A percentile compares a stretch with the other conserved stretches of the same genome.
Evolutionary conservation across 177 flowering plant species (phyloP).

Genomic region (Vitis hybrid): DNA sequence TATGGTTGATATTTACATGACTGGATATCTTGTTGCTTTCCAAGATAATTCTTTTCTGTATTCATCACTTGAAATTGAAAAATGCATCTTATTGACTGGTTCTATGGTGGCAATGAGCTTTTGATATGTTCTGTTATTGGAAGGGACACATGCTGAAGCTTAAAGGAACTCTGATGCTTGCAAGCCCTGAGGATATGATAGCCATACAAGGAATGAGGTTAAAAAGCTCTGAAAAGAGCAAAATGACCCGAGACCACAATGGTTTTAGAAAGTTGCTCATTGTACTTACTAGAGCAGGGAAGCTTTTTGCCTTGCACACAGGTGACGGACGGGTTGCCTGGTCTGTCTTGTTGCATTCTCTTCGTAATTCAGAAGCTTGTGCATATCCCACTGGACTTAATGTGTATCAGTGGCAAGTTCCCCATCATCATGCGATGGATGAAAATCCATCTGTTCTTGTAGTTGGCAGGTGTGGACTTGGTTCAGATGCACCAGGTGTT

Average conservation of each 20-base stretch:
- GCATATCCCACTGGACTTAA: constrained; percentile 57
- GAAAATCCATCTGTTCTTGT: constrained; percentile 90
- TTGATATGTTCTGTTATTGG: constrained; percentile 9
- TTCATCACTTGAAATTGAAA: neutral
- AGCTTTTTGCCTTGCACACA: constrained; percentile 84
- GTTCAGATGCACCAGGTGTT: constrained; percentile 53
- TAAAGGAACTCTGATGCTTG: constrained; percentile 94
- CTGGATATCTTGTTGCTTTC: too few relatives aligned
- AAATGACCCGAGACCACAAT: constrained; percentile 95
- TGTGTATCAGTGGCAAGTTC: constrained; percentile 87
- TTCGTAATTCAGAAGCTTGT: constrained; percentile 67
- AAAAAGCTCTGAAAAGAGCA: constrained; percentile 84
- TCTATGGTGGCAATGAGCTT: neutral
- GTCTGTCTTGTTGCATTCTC: constrained; percentile 64
- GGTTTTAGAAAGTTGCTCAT: constrained; percentile 89
- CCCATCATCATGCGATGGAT: constrained; percentile 96
- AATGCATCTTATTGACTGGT: neutral
- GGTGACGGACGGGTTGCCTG: constrained; percentile 96
- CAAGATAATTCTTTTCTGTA: too few relatives aligned
- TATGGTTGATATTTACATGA: too few relatives aligned
- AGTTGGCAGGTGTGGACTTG: constrained; percentile 72
- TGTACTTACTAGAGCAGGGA: constrained; percentile 86
- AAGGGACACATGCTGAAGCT: constrained; percentile 95
- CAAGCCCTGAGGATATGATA: constrained; percentile 82
- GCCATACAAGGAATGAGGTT: constrained; percentile 84